Evolutionary conservation across 345 rosid species (phyloP).

Genomic region (Eutrema japonicum): DNA sequence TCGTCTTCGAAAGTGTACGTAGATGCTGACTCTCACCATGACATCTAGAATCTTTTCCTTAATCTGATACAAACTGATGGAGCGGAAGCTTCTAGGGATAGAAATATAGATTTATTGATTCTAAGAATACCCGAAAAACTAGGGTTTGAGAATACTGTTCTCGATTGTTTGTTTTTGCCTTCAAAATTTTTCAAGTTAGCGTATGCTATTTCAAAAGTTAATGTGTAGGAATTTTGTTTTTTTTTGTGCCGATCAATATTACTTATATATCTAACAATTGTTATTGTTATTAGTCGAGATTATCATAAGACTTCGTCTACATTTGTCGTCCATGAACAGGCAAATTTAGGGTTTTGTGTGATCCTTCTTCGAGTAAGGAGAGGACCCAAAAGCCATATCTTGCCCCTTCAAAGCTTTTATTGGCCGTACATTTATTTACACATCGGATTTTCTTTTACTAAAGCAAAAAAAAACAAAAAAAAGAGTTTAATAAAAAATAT

Average conservation of each 20-base stretch:
- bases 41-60: too few species aligned
- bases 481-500: neutral
- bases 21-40: too few species aligned
- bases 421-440: constrained; percentile 28
- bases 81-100: too few species aligned
- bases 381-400: constrained; percentile 31
- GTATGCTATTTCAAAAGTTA: neutral
- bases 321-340: constrained; percentile 7
- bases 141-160: too few species aligned
- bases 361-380: constrained; percentile 24
- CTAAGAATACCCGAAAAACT: too few species aligned
- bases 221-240: neutral
- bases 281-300: neutral
- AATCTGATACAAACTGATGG: too few species aligned
- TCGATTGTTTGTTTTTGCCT: neutral
- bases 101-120: too few species aligned
- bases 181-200: neutral
- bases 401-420: constrained; percentile 36
- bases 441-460: neutral
- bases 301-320: neutral
- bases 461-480: neutral
- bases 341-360: constrained; percentile 23
- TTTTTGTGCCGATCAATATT: neutral
- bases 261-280: neutral
- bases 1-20: too few species aligned